Conservation (phyloP, 768 basidiomycete species). For the Butyriboletus loyo region DNA sequence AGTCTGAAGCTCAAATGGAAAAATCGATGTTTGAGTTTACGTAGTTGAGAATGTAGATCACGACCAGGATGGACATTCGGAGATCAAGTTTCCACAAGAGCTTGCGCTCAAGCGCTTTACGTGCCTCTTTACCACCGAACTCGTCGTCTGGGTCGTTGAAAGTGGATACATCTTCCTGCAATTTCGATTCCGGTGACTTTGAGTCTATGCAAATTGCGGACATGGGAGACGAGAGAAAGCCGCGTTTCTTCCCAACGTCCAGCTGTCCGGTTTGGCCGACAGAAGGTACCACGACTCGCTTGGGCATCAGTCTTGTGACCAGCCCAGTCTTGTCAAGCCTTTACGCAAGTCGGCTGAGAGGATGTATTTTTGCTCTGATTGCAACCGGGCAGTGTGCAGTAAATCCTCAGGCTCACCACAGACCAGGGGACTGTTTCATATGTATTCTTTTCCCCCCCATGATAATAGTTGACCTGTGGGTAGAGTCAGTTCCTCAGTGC, state of each 20-base stretch:
- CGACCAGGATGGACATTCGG: slow-evolving; percentile 51
- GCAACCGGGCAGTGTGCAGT: too few species aligned
- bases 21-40: slow-evolving; percentile 13
- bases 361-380: too few species aligned
- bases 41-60: slow-evolving; percentile 39
- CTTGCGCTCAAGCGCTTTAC: slow-evolving; percentile 48
- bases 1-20: background rate
- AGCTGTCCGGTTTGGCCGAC: background rate
- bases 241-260: background rate
- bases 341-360: too few species aligned
- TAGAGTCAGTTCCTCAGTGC: too few species aligned
- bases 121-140: slow-evolving; percentile 46
- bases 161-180: background rate
- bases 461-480: too few species aligned
- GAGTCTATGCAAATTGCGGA: slow-evolving; percentile 1
- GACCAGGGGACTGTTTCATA: too few species aligned
- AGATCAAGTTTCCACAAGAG: slow-evolving; percentile 55
- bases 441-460: too few species aligned
- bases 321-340: too few species aligned
- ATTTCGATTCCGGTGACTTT: background rate
- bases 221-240: slow-evolving; percentile 9
- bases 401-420: too few species aligned
- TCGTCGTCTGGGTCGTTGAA: slow-evolving; percentile 35
- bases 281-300: background rate
- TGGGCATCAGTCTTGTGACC: background rate